phyloP scores from a whole-genome alignment of 1,284 basidiomycete species.

The Fomitopsis palustris region DNA sequence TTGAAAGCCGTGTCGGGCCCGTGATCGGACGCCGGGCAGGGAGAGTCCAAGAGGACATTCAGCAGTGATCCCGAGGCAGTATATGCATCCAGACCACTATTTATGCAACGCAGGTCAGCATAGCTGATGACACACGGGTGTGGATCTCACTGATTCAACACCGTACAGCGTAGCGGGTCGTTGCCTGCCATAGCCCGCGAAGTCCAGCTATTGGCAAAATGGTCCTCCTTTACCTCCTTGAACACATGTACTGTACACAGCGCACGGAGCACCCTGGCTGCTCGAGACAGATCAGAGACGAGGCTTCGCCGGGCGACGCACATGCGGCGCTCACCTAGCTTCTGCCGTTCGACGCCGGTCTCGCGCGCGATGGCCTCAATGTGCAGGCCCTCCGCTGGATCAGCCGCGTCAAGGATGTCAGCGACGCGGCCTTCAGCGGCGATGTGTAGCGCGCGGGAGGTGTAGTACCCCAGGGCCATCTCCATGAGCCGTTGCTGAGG shows the following conservation, averaged over 20 bases:
- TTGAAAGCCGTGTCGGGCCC: conserved; percentile 9
- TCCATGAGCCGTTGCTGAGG: conserved; percentile 15
- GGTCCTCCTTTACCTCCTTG: conserved; percentile 6
- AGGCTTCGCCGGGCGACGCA: too few relatives aligned
- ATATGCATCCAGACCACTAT: conserved; percentile 5
- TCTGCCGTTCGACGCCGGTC: conserved; percentile 6
- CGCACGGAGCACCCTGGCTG: conserved; percentile 10
- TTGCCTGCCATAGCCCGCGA: conserved; percentile 7
- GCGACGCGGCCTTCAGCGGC: conserved; percentile 13
- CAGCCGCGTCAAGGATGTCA: conserved; percentile 11
- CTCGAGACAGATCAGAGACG: background rate
- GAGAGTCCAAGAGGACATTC: conserved; percentile 9
- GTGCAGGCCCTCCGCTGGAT: conserved; percentile 8
- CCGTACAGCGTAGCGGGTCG: conserved; percentile 8
- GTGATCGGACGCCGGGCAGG: background rate
- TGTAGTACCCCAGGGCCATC: conserved; percentile 8
- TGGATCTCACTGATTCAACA: conserved; percentile 2
- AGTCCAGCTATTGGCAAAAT: conserved; percentile 12
- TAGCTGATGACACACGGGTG: background rate
- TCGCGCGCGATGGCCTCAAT: conserved; percentile 4
- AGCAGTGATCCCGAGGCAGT: conserved; percentile 11
- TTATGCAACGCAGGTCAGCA: background rate
- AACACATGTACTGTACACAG: conserved; percentile 13
- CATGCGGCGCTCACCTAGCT: conserved; percentile 8
- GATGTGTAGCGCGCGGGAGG: conserved; percentile 14